A percentile compares a stretch with the other conserved stretches of the same genome.
Evolutionary conservation across 1,139 yeast species (phyloP).

Genomic region (Chernovozyma aurita): DNA sequence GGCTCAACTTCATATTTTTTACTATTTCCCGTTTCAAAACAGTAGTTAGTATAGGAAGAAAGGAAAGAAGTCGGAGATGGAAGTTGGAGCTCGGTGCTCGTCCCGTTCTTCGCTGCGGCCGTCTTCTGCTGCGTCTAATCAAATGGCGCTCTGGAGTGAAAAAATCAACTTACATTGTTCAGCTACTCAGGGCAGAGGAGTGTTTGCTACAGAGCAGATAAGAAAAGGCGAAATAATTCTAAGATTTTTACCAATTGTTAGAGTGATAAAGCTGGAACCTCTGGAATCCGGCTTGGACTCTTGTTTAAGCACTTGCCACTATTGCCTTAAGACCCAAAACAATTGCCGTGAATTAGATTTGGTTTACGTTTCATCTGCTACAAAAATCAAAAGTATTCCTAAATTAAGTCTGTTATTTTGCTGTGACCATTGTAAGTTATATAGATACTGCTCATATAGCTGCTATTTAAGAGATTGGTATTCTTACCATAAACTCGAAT

Average conservation of each 20-base stretch:
- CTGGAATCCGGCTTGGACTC: conserved; percentile 5
- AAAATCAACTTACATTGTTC: neutral
- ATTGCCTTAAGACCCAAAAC: conserved; percentile 5
- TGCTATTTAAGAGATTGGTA: conserved; percentile 10
- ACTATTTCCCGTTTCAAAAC: too few species aligned
- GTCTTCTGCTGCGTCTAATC: too few species aligned
- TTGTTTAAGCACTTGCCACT: conserved; percentile 8
- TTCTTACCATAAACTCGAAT: conserved; percentile 11
- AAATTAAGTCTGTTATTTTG: neutral
- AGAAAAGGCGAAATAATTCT: neutral
- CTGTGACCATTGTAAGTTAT: conserved; percentile 10
- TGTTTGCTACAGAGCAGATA: neutral
- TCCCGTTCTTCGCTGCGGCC: too few species aligned
- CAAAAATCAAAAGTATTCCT: neutral
- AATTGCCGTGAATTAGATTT: neutral
- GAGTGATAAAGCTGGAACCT: conserved; percentile 4
- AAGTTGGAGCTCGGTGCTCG: too few species aligned
- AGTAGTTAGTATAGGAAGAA: too few species aligned
- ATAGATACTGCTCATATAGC: conserved; percentile 10
- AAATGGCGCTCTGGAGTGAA: neutral
- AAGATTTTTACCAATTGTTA: conserved; percentile 2
- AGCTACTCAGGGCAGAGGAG: conserved; percentile 1
- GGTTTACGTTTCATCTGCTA: neutral
- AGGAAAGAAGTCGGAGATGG: too few species aligned
- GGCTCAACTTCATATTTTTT: too few species aligned